phyloP scores from a whole-genome alignment of 1,139 yeast genomes.

The Diutina ranongensis region DNA sequence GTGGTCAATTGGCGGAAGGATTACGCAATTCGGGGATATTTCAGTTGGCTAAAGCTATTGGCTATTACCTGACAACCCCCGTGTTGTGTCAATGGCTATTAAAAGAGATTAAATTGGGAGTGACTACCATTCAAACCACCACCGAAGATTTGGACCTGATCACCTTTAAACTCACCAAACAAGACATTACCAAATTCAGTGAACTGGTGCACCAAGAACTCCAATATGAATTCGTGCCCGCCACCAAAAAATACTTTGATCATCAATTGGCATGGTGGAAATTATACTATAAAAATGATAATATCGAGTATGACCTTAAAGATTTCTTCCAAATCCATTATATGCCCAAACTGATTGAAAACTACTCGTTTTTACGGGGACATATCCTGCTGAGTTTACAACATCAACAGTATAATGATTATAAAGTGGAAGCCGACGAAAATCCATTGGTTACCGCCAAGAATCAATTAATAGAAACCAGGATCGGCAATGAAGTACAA shows the following conservation, averaged over 20 bases:
- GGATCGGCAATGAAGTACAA: constrained; percentile 25
- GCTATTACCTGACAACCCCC: constrained; percentile 18
- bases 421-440: constrained; percentile 8
- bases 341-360: constrained; percentile 30
- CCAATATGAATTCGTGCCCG: constrained; percentile 24
- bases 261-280: constrained; percentile 32
- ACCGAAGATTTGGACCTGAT: not conserved
- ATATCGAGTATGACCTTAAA: constrained; percentile 33
- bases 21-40: constrained; percentile 25
- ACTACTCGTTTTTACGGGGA: constrained; percentile 28
- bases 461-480: constrained; percentile 17
- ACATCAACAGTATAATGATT: constrained; percentile 15
- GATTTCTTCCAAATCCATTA: constrained; percentile 26
- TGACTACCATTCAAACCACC: constrained; percentile 7
- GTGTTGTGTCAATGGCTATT: constrained; percentile 18
- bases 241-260: constrained; percentile 19
- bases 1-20: constrained; percentile 19
- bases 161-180: not conserved
- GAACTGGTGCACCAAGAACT: constrained; percentile 27
- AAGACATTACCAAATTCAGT: constrained; percentile 17
- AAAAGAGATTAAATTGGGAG: constrained; percentile 13
- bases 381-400: constrained; percentile 21
- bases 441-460: constrained; percentile 27
- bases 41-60: constrained; percentile 23
- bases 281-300: constrained; percentile 32